A percentile compares a stretch with the other conserved stretches of the same genome.
phyloP scores from a whole-genome alignment of 768 basidiomycete genomes.

The Boletus insuetus region DNA sequence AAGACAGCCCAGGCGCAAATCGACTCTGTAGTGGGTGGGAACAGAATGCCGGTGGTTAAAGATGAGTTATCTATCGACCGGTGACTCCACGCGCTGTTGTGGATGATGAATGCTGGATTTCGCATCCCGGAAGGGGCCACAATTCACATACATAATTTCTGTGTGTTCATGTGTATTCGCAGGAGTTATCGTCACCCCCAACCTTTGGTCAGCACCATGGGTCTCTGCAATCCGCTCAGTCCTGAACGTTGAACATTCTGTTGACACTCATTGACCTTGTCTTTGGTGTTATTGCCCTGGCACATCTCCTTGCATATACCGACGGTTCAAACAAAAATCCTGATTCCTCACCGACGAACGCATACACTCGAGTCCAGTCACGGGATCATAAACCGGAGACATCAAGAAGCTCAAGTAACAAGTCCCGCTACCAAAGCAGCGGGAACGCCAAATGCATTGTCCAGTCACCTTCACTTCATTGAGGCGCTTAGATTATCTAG shows the following conservation, averaged over 20 bases:
- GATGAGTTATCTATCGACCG: conserved; percentile 3
- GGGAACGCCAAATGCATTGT: neutral
- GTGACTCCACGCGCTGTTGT: conserved; percentile 34
- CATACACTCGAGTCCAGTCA: too few relatives aligned
- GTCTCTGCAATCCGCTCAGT: neutral
- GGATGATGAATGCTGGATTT: conserved; percentile 45
- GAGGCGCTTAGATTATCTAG: conserved; percentile 59
- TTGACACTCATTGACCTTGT: too few relatives aligned
- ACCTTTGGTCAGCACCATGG: conserved; percentile 16
- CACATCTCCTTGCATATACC: too few relatives aligned
- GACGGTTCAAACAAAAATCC: too few relatives aligned
- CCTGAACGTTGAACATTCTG: neutral
- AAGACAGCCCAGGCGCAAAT: conserved; percentile 24
- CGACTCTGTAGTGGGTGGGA: conserved; percentile 13
- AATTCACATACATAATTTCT: neutral
- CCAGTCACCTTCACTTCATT: conserved; percentile 54
- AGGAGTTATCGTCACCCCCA: conserved; percentile 18
- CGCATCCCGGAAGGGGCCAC: conserved; percentile 43
- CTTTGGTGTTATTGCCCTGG: too few relatives aligned
- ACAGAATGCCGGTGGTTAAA: conserved; percentile 12
- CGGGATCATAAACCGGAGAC: too few relatives aligned
- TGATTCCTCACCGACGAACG: too few relatives aligned
- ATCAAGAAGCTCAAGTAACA: too few relatives aligned
- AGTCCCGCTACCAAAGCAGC: neutral
- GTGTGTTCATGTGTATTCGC: neutral